phyloP scores from a whole-genome alignment of 352 stramenopile species.

The Phytophthora sansomeana region DNA sequence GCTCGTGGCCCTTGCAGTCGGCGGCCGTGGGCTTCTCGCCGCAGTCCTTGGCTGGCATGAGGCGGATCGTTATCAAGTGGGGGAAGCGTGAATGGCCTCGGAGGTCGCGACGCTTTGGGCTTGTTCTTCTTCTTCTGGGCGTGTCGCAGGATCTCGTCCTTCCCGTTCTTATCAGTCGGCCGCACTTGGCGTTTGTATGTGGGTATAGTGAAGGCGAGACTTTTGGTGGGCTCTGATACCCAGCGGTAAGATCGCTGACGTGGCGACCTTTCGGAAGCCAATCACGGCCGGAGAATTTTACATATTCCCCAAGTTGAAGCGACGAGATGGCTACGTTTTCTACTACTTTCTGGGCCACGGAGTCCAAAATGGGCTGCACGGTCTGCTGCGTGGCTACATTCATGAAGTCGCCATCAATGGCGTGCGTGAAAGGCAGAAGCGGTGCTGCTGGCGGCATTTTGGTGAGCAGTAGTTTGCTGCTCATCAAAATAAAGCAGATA shows the following conservation, averaged over 20 bases:
- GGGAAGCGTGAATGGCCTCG: conserved; percentile 23
- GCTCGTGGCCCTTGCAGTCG: conserved; percentile 40
- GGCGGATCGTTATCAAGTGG: conserved; percentile 15
- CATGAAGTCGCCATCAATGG: too few species aligned
- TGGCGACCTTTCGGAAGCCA: conserved; percentile 24
- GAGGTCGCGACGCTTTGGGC: conserved; percentile 34
- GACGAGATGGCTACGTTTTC: not conserved
- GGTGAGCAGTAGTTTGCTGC: too few species aligned
- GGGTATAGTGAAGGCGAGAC: not conserved
- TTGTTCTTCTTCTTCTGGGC: conserved; percentile 32
- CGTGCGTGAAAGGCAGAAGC: too few species aligned
- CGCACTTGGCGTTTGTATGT: conserved; percentile 1
- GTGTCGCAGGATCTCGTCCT: conserved; percentile 32
- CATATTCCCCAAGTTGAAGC: not conserved
- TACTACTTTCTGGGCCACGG: not conserved
- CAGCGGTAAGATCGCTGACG: conserved; percentile 22
- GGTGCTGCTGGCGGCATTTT: not conserved
- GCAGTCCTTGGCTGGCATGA: conserved; percentile 45
- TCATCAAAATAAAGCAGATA: not conserved
- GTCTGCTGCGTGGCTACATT: not conserved
- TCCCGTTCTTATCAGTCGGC: conserved; percentile 15
- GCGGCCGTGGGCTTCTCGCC: conserved; percentile 26
- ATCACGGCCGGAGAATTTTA: conserved; percentile 13
- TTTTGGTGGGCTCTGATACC: conserved; percentile 9
- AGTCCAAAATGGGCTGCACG: too few species aligned